phyloP scores from a whole-genome alignment of 2,329 filamentous ascomycete species.

The Chaetomium strumarium region DNA sequence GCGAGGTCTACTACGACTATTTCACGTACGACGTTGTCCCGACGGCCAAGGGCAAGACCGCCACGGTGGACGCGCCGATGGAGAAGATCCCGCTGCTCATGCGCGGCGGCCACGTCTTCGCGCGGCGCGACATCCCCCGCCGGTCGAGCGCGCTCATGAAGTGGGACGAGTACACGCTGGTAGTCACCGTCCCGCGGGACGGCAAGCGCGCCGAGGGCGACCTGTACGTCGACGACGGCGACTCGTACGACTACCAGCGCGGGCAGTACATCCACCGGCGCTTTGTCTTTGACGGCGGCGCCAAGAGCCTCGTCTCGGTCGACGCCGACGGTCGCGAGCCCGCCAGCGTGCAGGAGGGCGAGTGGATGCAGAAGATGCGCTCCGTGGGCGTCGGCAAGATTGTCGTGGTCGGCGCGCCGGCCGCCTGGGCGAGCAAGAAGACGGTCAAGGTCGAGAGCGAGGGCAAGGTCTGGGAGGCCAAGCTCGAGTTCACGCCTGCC shows the following conservation, averaged over 20 bases:
- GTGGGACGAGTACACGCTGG: constrained; percentile 90
- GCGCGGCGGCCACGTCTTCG: constrained; percentile 87
- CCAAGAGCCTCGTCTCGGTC: constrained; percentile 58
- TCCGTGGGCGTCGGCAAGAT: constrained; percentile 77
- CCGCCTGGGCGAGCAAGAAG: constrained; percentile 60
- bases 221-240: constrained; percentile 88
- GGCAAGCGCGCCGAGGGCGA: constrained; percentile 65
- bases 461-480: constrained; percentile 48
- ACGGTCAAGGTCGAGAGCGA: constrained; percentile 51
- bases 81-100: constrained; percentile 86
- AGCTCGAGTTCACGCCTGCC: constrained; percentile 54
- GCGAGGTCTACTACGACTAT: constrained; percentile 91
- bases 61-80: constrained; percentile 69
- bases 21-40: constrained; percentile 74
- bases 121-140: constrained; percentile 80
- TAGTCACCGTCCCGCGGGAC: constrained; percentile 63
- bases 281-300: constrained; percentile 59
- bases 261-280: constrained; percentile 84
- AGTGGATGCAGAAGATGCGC: constrained; percentile 74
- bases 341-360: constrained; percentile 57
- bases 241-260: constrained; percentile 79
- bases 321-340: constrained; percentile 53
- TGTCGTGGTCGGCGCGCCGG: constrained; percentile 73
- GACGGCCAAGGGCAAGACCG: constrained; percentile 61
- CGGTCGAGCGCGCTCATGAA: constrained; percentile 85